phyloP scores from a whole-genome alignment of 2,329 filamentous ascomycete genomes.

The Xylaria sp. region DNA sequence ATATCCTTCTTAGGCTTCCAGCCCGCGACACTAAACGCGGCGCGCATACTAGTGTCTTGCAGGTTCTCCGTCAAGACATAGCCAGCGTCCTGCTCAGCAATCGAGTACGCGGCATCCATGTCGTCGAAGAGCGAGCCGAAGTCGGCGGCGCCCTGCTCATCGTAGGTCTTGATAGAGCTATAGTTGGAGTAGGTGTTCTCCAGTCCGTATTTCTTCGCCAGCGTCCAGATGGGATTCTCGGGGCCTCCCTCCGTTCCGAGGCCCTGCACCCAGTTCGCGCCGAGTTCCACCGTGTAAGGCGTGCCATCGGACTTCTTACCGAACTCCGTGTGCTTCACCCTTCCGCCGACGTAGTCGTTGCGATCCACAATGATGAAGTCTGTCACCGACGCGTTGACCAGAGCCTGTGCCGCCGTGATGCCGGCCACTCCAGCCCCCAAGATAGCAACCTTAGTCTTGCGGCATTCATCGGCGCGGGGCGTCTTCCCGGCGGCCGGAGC shows the following conservation, averaged over 20 bases:
- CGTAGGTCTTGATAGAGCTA: slow-evolving; percentile 67
- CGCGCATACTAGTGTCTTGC: slow-evolving; percentile 69
- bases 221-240: slow-evolving; percentile 71
- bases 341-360: slow-evolving; percentile 70
- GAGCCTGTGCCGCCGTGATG: slow-evolving; percentile 71
- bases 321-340: slow-evolving; percentile 67
- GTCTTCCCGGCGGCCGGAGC: slow-evolving; percentile 17
- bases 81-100: slow-evolving; percentile 64
- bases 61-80: slow-evolving; percentile 66
- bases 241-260: slow-evolving; percentile 48
- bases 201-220: slow-evolving; percentile 68
- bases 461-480: slow-evolving; percentile 37
- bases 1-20: slow-evolving; percentile 70
- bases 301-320: slow-evolving; percentile 61
- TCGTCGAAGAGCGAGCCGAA: slow-evolving; percentile 61
- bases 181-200: slow-evolving; percentile 68
- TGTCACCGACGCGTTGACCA: slow-evolving; percentile 67
- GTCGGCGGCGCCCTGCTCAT: slow-evolving; percentile 64
- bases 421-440: slow-evolving; percentile 70
- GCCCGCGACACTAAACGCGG: slow-evolving; percentile 66
- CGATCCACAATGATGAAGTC: slow-evolving; percentile 75
- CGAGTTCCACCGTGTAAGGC: slow-evolving; percentile 69
- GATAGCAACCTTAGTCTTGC: slow-evolving; percentile 54
- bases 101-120: slow-evolving; percentile 59
- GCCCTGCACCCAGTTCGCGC: slow-evolving; percentile 70